Evolutionary conservation across 2,329 filamentous ascomycete genomes (phyloP).

Genomic region (Trichoderma endophyticum): DNA sequence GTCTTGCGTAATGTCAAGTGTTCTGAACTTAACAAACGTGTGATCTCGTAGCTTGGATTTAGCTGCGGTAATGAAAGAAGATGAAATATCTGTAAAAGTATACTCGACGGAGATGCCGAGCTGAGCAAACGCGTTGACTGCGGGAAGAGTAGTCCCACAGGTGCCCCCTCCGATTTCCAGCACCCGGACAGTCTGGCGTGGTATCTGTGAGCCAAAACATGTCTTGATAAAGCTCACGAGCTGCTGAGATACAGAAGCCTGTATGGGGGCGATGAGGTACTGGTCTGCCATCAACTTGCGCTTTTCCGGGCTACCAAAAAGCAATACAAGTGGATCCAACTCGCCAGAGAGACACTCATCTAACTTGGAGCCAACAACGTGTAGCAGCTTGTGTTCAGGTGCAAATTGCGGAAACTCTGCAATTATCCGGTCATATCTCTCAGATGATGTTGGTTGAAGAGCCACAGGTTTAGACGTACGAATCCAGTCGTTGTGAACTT

Average conservation of each 20-base stretch:
- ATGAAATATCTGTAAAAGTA: neutral
- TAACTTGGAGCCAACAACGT: neutral
- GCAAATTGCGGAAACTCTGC: neutral
- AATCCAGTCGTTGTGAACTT: neutral
- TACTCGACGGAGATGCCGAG: neutral
- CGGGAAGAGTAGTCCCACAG: neutral
- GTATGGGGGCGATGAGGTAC: neutral
- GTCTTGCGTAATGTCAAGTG: neutral
- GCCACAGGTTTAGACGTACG: neutral
- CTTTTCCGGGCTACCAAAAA: neutral
- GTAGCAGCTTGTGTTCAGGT: neutral
- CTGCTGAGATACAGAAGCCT: neutral
- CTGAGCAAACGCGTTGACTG: neutral
- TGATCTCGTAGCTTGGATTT: neutral
- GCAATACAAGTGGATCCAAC: neutral
- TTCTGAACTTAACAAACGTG: neutral
- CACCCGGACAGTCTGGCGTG: neutral
- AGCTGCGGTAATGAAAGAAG: neutral
- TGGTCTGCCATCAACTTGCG: neutral
- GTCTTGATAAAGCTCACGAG: neutral
- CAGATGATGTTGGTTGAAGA: neutral
- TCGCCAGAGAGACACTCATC: neutral
- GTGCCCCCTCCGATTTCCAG: neutral
- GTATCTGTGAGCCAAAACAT: neutral
- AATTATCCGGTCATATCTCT: neutral